These are phyloP conservation scores for Russula ochroleuca DNA, from an alignment of 768 basidiomycete genomes.

Conservation along the genomic window DNA sequence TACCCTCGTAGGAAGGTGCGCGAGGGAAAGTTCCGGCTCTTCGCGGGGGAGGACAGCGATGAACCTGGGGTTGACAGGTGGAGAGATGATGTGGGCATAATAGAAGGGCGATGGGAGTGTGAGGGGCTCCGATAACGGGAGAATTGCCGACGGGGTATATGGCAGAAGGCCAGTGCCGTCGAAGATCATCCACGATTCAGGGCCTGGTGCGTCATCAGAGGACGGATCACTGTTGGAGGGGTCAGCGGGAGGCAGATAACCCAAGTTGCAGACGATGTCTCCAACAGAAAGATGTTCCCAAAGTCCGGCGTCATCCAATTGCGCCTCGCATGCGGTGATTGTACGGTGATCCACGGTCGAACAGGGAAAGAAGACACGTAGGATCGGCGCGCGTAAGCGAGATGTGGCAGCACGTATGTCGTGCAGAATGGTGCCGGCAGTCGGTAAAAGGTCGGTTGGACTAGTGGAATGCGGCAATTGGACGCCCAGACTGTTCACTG, in stretches of 20 bases:
- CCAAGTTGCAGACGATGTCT: slow-evolving; percentile 77
- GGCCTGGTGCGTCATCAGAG: slow-evolving; percentile 22
- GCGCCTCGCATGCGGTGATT: slow-evolving; percentile 59
- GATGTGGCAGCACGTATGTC: slow-evolving; percentile 59
- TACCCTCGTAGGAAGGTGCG: slow-evolving; percentile 44
- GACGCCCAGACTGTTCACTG: slow-evolving; percentile 21
- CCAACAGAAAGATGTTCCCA: slow-evolving; percentile 75
- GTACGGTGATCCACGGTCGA: slow-evolving; percentile 45
- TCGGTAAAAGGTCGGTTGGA: slow-evolving; percentile 28
- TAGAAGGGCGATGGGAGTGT: slow-evolving; percentile 72
- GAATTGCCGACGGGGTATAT: slow-evolving; percentile 51
- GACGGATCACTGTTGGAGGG: slow-evolving; percentile 24
- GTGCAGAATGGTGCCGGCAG: slow-evolving; percentile 41
- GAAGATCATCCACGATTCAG: slow-evolving; percentile 68
- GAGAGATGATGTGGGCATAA: slow-evolving; percentile 61
- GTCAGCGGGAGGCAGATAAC: slow-evolving; percentile 54
- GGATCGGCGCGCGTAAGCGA: slow-evolving; percentile 62
- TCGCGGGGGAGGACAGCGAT: slow-evolving; percentile 34
- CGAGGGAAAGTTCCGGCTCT: slow-evolving; percentile 42
- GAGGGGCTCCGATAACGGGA: slow-evolving; percentile 54
- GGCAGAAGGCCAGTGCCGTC: slow-evolving; percentile 59
- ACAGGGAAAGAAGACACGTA: slow-evolving; percentile 74
- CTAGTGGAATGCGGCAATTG: slow-evolving; percentile 30
- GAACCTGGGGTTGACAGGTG: slow-evolving; percentile 33
- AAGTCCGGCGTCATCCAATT: slow-evolving; percentile 60